Conservation (phyloP, 2,329 filamentous ascomycete species). For the Diaporthe destruens region DNA sequence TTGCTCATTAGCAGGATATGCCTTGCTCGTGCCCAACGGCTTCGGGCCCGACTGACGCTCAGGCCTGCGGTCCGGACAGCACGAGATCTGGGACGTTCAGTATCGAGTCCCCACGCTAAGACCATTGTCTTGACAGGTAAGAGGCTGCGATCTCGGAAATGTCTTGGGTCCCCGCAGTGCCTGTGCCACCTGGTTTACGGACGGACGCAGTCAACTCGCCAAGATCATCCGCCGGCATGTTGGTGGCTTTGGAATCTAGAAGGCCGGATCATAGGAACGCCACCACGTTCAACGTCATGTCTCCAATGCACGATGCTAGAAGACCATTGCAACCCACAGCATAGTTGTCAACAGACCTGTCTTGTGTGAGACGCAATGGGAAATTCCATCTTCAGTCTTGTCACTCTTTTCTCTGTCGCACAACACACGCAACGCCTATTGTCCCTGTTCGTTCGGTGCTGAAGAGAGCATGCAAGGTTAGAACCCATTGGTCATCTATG, state of each 20-base stretch:
- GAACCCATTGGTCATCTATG: too few relatives aligned
- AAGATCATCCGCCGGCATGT: not conserved
- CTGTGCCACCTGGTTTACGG: not conserved
- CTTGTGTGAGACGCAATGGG: not conserved
- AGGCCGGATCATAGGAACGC: not conserved
- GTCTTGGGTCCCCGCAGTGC: slow-evolving; percentile 2
- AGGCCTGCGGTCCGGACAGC: not conserved
- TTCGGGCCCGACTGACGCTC: slow-evolving; percentile 13
- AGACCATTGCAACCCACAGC: not conserved
- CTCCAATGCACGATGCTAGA: too few relatives aligned
- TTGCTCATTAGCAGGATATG: not conserved
- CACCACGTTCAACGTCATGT: slow-evolving; percentile 13
- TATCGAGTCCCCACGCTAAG: not conserved
- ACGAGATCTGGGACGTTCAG: not conserved
- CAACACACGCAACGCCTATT: too few relatives aligned
- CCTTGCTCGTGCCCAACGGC: not conserved
- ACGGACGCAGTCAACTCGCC: not conserved
- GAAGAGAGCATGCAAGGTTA: not conserved
- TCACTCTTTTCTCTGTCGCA: not conserved
- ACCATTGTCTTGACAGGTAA: not conserved
- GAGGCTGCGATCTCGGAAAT: not conserved
- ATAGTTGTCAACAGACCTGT: not conserved
- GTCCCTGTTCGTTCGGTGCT: not conserved
- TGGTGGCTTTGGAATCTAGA: not conserved
- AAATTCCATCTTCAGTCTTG: not conserved